Evolutionary conservation across 495 filamentous ascomycete species (phyloP).

Genomic region (Articulospora tetracladia): DNA sequence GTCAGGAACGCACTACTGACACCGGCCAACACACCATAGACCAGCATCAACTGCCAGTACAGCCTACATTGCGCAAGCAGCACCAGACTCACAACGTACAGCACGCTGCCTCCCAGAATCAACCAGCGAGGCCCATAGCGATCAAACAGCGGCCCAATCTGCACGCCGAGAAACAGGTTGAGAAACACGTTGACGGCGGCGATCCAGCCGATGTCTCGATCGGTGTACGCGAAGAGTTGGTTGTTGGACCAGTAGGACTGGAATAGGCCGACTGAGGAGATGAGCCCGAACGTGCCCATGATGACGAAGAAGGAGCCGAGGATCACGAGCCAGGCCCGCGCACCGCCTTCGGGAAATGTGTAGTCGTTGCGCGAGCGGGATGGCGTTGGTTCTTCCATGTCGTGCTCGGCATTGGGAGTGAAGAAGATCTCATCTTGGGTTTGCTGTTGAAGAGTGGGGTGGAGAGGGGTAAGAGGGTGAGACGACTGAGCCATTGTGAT

Average conservation of each 20-base stretch:
- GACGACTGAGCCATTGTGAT: neutral
- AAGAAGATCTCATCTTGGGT: neutral
- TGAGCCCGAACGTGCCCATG: constrained; percentile 60
- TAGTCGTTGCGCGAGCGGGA: constrained; percentile 20
- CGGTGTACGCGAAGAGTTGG: constrained; percentile 50
- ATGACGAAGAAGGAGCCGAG: constrained; percentile 57
- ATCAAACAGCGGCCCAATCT: constrained; percentile 67
- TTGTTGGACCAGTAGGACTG: constrained; percentile 59
- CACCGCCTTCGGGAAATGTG: constrained; percentile 58
- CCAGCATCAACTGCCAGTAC: constrained; percentile 67
- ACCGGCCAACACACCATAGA: constrained; percentile 54
- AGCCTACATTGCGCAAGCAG: constrained; percentile 33
- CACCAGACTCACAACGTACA: constrained; percentile 17
- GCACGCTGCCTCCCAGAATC: constrained; percentile 3
- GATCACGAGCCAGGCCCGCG: constrained; percentile 57
- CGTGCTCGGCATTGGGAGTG: neutral
- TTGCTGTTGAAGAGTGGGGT: neutral
- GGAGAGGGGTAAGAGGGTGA: neutral
- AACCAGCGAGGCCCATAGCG: constrained; percentile 32
- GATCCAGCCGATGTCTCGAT: constrained; percentile 62
- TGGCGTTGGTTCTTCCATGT: constrained; percentile 3
- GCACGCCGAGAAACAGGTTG: constrained; percentile 59
- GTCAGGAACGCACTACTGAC: constrained; percentile 55
- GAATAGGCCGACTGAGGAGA: constrained; percentile 59
- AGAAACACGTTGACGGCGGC: constrained; percentile 59